A percentile compares a stretch with the other conserved stretches of the same genome.
Evolutionary conservation across 1,284 basidiomycete species (phyloP).

Genomic region (Ceratobasidium sp.): DNA sequence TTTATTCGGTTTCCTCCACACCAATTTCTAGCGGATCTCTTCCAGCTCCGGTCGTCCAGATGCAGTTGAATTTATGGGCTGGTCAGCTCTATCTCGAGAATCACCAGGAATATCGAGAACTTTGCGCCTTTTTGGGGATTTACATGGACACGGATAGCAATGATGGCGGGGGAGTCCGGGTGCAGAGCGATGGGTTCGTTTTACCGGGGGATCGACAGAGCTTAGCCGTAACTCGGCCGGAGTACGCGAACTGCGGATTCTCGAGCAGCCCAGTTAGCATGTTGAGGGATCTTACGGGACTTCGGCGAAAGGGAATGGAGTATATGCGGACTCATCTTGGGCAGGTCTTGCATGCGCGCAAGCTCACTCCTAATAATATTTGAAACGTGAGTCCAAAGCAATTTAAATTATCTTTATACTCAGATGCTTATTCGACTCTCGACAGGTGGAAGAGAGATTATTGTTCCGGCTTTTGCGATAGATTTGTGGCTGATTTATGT

Average conservation of each 20-base stretch:
- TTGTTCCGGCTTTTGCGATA: too few relatives aligned
- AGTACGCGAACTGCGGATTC: constrained; percentile 2
- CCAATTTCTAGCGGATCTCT: not conserved
- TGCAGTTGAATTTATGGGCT: constrained; percentile 62
- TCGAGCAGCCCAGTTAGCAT: not conserved
- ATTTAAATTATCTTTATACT: too few relatives aligned
- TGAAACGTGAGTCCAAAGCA: not conserved
- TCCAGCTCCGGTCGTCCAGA: not conserved
- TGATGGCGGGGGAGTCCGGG: not conserved
- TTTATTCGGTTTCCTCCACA: constrained; percentile 10
- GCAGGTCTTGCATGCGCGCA: constrained; percentile 12
- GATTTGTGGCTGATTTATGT: too few relatives aligned
- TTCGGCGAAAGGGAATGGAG: constrained; percentile 31
- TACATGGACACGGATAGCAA: constrained; percentile 44
- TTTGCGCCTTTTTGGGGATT: constrained; percentile 60
- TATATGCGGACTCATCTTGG: constrained; percentile 14
- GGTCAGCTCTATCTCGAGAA: constrained; percentile 62
- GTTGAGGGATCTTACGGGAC: constrained; percentile 6
- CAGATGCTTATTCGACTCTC: too few relatives aligned
- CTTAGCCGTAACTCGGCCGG: not conserved
- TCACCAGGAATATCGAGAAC: constrained; percentile 55
- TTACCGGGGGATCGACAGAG: not conserved
- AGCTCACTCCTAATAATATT: not conserved
- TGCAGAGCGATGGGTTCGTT: constrained; percentile 31
- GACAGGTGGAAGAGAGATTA: too few relatives aligned